These are phyloP conservation scores for Arxiozyma heterogenica DNA, from an alignment of 1,139 yeast species.

Conservation along the genomic window DNA sequence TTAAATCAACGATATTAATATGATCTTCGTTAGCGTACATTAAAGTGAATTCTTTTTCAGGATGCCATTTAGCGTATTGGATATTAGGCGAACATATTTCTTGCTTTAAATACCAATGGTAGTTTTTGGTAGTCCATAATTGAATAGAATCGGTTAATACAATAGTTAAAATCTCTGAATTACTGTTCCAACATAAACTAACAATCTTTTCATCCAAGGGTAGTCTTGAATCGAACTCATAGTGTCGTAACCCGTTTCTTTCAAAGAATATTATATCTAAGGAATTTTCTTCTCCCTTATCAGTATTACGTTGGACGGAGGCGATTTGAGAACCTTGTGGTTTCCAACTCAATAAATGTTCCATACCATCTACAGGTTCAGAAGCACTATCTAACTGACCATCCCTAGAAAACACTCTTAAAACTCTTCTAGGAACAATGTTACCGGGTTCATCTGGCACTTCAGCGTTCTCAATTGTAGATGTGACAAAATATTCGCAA, in stretches of 20 bases:
- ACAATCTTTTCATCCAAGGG: slow-evolving; percentile 41
- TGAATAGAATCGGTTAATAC: slow-evolving; percentile 55
- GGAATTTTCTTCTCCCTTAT: slow-evolving; percentile 31
- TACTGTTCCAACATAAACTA: slow-evolving; percentile 71
- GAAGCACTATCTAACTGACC: slow-evolving; percentile 76
- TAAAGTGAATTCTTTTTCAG: slow-evolving; percentile 73
- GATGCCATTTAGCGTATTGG: slow-evolving; percentile 65
- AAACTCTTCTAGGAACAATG: slow-evolving; percentile 53
- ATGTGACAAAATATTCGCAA: slow-evolving; percentile 70
- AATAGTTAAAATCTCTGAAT: slow-evolving; percentile 70
- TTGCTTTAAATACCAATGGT: slow-evolving; percentile 91
- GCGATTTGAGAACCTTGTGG: slow-evolving; percentile 89
- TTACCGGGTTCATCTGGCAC: slow-evolving; percentile 30
- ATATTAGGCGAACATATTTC: slow-evolving; percentile 44
- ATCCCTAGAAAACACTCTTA: slow-evolving; percentile 73
- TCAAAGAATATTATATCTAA: slow-evolving; percentile 68
- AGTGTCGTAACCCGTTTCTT: slow-evolving; percentile 86
- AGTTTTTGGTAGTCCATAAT: slow-evolving; percentile 86
- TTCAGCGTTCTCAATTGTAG: slow-evolving; percentile 45
- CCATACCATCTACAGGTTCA: slow-evolving; percentile 83
- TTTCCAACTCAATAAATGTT: slow-evolving; percentile 70
- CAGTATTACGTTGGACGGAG: slow-evolving; percentile 52
- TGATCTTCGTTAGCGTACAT: slow-evolving; percentile 49
- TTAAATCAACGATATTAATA: slow-evolving; percentile 60
- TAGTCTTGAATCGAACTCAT: slow-evolving; percentile 68